These are phyloP conservation scores for Oxyria digyna DNA, from an alignment of 148 eudicot species.

Conservation along the genomic window DNA sequence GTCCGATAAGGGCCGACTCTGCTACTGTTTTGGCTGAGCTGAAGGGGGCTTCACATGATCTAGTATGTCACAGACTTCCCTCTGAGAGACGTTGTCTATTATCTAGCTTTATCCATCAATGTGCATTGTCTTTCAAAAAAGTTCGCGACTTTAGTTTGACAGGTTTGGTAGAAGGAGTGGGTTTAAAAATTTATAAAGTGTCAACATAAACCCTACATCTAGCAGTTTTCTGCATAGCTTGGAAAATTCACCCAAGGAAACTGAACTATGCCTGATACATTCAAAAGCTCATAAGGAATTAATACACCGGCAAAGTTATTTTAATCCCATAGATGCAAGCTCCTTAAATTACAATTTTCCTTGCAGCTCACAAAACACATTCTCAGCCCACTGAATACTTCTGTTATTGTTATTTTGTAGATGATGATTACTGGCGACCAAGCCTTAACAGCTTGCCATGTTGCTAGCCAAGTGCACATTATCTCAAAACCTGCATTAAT, in stretches of 20 bases:
- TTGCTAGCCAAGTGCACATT: constrained; percentile 91
- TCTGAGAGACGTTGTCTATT: not conserved
- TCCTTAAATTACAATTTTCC: not conserved
- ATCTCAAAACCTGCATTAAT: constrained; percentile 68
- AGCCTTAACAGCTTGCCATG: constrained; percentile 98
- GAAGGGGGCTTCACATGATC: constrained; percentile 78
- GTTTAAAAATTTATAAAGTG: not conserved
- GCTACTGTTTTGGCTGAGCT: constrained; percentile 73
- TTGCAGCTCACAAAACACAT: no score
- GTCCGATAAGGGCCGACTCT: constrained; percentile 87
- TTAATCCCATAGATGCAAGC: not conserved
- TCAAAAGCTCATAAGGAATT: not conserved
- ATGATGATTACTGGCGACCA: constrained; percentile 98
- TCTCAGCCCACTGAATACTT: not conserved
- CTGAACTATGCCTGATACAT: not conserved
- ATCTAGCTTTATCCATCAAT: not conserved
- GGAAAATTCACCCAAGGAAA: not conserved
- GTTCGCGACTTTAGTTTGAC: not conserved
- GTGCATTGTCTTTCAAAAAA: not conserved
- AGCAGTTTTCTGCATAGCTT: not conserved
- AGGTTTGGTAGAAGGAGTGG: not conserved
- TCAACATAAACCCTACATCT: not conserved
- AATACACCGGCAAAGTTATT: no score
- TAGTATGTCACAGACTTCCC: constrained; percentile 38
- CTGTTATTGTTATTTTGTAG: constrained; percentile 20